phyloP scores from a whole-genome alignment of 1,284 basidiomycete species.

The Leccinum discolor region DNA sequence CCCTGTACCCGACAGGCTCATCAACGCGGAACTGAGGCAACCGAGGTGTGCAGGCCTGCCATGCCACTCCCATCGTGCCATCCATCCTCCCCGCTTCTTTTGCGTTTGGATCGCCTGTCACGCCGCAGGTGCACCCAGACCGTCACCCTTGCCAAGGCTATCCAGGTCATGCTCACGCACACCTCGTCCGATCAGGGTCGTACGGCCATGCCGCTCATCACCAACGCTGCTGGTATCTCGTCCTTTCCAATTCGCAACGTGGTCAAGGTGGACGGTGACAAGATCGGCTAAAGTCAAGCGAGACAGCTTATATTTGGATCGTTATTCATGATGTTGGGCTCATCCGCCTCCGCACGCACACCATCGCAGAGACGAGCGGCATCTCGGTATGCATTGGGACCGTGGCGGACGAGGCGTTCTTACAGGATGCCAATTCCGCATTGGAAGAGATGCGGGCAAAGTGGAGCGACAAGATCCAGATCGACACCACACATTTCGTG shows the following conservation, averaged over 20 bases:
- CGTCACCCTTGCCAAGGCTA: slow-evolving; percentile 62
- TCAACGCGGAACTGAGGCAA: slow-evolving; percentile 73
- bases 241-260: slow-evolving; percentile 72
- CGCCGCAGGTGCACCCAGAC: slow-evolving; percentile 38
- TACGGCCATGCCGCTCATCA: slow-evolving; percentile 71
- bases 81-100: not conserved
- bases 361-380: slow-evolving; percentile 91
- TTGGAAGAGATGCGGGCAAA: slow-evolving; percentile 83
- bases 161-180: slow-evolving; percentile 68
- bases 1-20: slow-evolving; percentile 53
- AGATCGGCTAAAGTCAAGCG: slow-evolving; percentile 46
- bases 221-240: slow-evolving; percentile 67
- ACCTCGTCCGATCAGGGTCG: slow-evolving; percentile 76
- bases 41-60: slow-evolving; percentile 49
- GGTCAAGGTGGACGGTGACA: slow-evolving; percentile 63
- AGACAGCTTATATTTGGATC: not conserved
- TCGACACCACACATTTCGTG: slow-evolving; percentile 48
- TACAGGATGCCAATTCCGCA: slow-evolving; percentile 76
- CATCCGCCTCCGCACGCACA: slow-evolving; percentile 84
- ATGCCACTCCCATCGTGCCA: too few species aligned
- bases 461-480: slow-evolving; percentile 89
- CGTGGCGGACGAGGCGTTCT: slow-evolving; percentile 72
- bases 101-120: not conserved
- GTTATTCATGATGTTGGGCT: slow-evolving; percentile 26
- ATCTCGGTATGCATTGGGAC: slow-evolving; percentile 92